Evolutionary conservation across 1,284 basidiomycete genomes (phyloP).

Genomic region (Cronartium ribicola): DNA sequence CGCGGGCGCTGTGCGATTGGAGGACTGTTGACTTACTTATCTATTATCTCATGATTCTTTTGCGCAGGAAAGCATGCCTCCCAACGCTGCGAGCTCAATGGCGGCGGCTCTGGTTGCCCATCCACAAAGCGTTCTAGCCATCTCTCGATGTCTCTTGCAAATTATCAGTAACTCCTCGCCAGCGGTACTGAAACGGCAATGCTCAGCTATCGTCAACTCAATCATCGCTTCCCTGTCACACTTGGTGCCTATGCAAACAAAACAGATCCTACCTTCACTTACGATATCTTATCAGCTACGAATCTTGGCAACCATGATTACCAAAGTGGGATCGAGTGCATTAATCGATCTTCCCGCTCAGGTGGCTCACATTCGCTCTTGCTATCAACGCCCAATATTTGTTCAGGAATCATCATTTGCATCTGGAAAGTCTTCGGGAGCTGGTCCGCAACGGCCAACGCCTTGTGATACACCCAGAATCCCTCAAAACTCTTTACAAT

Average conservation of each 20-base stretch:
- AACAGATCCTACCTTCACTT: constrained; percentile 12
- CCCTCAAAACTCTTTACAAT: background rate
- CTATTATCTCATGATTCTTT: background rate
- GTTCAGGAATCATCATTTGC: background rate
- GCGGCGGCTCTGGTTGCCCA: constrained; percentile 12
- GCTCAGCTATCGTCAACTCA: constrained; percentile 16
- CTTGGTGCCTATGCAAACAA: background rate
- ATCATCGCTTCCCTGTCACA: constrained; percentile 13
- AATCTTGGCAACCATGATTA: constrained; percentile 19
- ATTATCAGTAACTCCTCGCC: constrained; percentile 33
- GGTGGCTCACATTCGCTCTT: constrained; percentile 19
- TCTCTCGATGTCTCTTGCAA: constrained; percentile 35
- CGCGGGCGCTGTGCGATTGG: background rate
- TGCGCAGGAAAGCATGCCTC: background rate
- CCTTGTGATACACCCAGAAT: constrained; percentile 19
- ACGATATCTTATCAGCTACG: constrained; percentile 22
- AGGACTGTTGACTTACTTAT: background rate
- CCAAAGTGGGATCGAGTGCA: constrained; percentile 26
- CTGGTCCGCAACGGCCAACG: background rate
- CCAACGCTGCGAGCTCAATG: background rate
- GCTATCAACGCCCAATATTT: constrained; percentile 14
- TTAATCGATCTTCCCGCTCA: constrained; percentile 33
- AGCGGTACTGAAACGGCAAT: constrained; percentile 16
- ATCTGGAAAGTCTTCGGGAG: background rate
- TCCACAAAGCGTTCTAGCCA: constrained; percentile 15